These are phyloP conservation scores for Hanseniaspora sp. DNA, from an alignment of 1,139 yeast genomes.

Conservation along the genomic window DNA sequence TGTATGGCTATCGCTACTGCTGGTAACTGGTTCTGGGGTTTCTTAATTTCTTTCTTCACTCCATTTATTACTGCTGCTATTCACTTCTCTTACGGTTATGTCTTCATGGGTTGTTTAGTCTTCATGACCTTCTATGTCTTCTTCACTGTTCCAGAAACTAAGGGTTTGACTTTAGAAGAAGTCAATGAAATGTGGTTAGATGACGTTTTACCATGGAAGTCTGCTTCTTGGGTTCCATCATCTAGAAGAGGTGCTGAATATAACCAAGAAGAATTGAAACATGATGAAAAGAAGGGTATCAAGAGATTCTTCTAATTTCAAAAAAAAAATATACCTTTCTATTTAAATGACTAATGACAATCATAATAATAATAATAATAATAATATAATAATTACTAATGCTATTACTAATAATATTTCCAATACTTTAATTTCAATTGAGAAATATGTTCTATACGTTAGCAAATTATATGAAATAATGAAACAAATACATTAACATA, in stretches of 20 bases:
- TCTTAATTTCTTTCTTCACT: slow-evolving; percentile 64
- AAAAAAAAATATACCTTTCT: neutral
- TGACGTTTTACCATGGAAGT: slow-evolving; percentile 26
- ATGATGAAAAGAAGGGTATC: slow-evolving; percentile 25
- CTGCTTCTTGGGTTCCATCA: slow-evolving; percentile 25
- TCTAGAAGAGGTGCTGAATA: slow-evolving; percentile 24
- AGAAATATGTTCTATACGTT: too few relatives aligned
- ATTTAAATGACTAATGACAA: neutral
- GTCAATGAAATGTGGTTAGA: slow-evolving; percentile 47
- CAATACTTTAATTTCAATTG: too few relatives aligned
- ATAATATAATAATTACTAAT: too few relatives aligned
- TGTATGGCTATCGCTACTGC: slow-evolving; percentile 66
- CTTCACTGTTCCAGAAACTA: slow-evolving; percentile 59
- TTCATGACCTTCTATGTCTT: slow-evolving; percentile 54
- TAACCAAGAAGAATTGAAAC: slow-evolving; percentile 24
- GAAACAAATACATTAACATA: too few relatives aligned
- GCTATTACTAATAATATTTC: too few relatives aligned
- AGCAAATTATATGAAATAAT: too few relatives aligned
- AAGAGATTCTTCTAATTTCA: slow-evolving; percentile 20
- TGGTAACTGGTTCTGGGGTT: slow-evolving; percentile 70
- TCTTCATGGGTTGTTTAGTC: slow-evolving; percentile 58
- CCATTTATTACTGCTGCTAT: slow-evolving; percentile 53
- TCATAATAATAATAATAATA: neutral
- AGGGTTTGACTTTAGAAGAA: slow-evolving; percentile 61
- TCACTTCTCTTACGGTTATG: slow-evolving; percentile 58